phyloP scores from a whole-genome alignment of 2,329 filamentous ascomycete genomes.

The Diaporthe sp. region DNA sequence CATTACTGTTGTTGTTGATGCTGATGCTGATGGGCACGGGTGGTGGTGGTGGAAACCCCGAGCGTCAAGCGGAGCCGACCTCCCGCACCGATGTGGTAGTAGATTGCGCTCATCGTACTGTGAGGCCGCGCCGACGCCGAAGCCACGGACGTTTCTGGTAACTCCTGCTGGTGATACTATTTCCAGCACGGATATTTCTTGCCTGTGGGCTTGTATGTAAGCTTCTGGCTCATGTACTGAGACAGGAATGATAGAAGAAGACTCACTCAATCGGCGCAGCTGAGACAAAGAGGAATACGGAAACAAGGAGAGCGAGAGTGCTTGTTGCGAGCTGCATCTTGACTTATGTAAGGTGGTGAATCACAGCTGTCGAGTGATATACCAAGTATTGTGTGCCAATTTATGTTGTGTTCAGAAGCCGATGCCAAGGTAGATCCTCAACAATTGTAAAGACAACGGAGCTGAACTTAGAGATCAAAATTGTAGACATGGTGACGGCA shows the following conservation, averaged over 20 bases:
- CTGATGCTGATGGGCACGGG: neutral
- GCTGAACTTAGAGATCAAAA: neutral
- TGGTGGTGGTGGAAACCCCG: neutral
- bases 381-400: neutral
- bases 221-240: neutral
- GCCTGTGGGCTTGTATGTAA: slow-evolving; percentile 8
- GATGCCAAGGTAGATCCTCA: neutral
- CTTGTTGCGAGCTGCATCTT: slow-evolving; percentile 4
- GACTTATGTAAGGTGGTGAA: neutral
- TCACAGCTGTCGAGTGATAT: neutral
- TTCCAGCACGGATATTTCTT: neutral
- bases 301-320: neutral
- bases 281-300: neutral
- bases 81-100: neutral
- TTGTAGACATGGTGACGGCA: neutral
- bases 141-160: neutral
- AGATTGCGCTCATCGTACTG: neutral
- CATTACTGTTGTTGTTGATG: neutral
- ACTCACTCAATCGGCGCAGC: neutral
- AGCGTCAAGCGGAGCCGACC: neutral
- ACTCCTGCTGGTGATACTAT: neutral
- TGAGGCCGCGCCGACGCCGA: neutral
- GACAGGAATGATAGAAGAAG: neutral
- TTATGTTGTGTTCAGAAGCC: neutral
- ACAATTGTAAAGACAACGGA: neutral